phyloP scores from a whole-genome alignment of 305 asterid species.

The Vinca major region DNA sequence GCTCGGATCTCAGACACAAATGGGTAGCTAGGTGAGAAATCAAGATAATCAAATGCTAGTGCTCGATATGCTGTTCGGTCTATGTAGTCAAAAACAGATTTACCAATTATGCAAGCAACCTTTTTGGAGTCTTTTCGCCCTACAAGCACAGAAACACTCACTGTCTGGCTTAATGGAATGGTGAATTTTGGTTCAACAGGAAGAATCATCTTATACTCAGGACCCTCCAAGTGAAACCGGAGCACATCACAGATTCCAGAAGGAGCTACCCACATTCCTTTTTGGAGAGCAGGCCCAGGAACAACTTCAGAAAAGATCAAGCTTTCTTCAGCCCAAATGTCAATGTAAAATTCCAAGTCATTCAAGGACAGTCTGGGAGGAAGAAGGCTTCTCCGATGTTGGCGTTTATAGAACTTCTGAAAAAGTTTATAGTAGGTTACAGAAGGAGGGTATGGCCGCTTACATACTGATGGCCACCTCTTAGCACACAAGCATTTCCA shows the following conservation, averaged over 20 bases:
- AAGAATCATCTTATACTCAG: constrained; percentile 79
- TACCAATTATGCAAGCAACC: constrained; percentile 73
- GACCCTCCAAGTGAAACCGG: constrained; percentile 55
- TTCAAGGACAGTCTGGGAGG: constrained; percentile 76
- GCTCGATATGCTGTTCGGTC: constrained; percentile 82
- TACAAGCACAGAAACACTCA: constrained; percentile 68
- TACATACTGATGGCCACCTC: constrained; percentile 89
- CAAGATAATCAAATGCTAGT: constrained; percentile 79
- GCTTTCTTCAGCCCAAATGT: constrained; percentile 69
- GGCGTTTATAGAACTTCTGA: constrained; percentile 53
- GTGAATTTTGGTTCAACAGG: constrained; percentile 67
- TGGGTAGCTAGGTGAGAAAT: constrained; percentile 74
- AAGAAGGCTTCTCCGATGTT: constrained; percentile 33
- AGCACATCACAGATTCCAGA: constrained; percentile 62
- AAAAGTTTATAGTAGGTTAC: constrained; percentile 47
- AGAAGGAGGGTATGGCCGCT: constrained; percentile 52
- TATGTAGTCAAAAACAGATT: constrained; percentile 66
- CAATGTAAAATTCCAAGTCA: constrained; percentile 83
- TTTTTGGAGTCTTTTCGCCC: constrained; percentile 59
- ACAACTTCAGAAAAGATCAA: constrained; percentile 72
- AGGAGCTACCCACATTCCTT: constrained; percentile 57
- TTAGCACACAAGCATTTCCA: constrained; percentile 87
- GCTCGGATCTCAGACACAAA: constrained; percentile 83
- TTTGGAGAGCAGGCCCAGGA: constrained; percentile 61
- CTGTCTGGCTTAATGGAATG: constrained; percentile 59